Evolutionary conservation across 441 rosid genomes (phyloP), one percentile per base, ranked within the genome.

Genomic region (Gossypium schwendimanii): DNA sequence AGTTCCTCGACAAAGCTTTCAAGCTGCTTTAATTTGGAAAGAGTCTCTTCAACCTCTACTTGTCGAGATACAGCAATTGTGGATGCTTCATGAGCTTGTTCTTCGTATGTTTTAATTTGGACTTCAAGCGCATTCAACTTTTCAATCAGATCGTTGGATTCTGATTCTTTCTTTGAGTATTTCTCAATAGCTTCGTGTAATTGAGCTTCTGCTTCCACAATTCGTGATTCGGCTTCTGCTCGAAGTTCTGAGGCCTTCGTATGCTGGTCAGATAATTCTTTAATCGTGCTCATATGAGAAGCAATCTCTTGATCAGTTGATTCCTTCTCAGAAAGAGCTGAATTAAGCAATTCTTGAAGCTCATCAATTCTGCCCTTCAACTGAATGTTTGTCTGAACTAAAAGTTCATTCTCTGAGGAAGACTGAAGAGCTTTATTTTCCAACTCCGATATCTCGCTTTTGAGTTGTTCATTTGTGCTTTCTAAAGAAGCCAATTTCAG

Each of bases 361-460:
- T 93, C 97, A 62, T 86, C 85, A 45, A 91, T 78, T 82, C 83
- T 88, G 73, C 73, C 78, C 75, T 87, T 89, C 21, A 93, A 93
- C 73, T 93, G 96, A 75, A 76, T 84, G 83, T 90, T 96, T 53
- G 97, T 89, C 84, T 84, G 93, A 31, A 81, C 89, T 55, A 93
- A 80, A 45, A 89, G 84, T 73, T 90, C 90, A 74, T 81, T 91
- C 60, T 93, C 96, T 44, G 90, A 87, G 60, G 70, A 76, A 49
- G 90, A 78, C 77, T 81, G 89, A 41, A 87, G 80, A 70, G 84
- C 86, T 81, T 84, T 89, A 70, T 77, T 83, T 80, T 89, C 88
- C 63, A 83, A 84, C 85, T 87, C 93, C 57, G 45, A 57, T n/a
- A 85, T 75, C 79, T 89, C 86, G 62, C 63, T 85, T 78, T 80